These are phyloP conservation scores for Tricholoma sp. DNA, from an alignment of 768 basidiomycete species.

Conservation along the genomic window DNA sequence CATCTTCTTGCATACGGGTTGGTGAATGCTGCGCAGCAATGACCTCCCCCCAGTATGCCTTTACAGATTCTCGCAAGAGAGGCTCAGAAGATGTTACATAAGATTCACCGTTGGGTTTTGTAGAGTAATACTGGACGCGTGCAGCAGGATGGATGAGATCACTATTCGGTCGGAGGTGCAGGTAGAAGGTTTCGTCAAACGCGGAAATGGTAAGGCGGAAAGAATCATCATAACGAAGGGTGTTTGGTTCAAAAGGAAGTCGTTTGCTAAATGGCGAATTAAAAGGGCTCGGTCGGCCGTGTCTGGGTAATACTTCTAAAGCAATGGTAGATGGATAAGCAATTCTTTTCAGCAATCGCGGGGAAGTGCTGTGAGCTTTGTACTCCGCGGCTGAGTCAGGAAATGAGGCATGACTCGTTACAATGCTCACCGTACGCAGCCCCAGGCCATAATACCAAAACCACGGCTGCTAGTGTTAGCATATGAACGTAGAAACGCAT, in stretches of 20 bases:
- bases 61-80: conserved; percentile 57
- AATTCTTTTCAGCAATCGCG: conserved; percentile 44
- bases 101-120: conserved; percentile 42
- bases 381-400: background rate
- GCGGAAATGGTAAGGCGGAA: conserved; percentile 66
- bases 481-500: conserved; percentile 31
- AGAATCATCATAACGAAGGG: conserved; percentile 62
- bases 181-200: conserved; percentile 58
- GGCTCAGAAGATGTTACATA: conserved; percentile 51
- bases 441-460: conserved; percentile 30
- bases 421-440: conserved; percentile 26
- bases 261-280: conserved; percentile 28
- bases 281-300: conserved; percentile 16
- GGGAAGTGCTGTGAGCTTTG: conserved; percentile 43
- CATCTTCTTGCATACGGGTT: conserved; percentile 57
- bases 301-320: conserved; percentile 54
- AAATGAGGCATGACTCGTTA: background rate
- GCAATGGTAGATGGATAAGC: conserved; percentile 45
- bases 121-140: conserved; percentile 60
- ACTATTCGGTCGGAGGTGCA: conserved; percentile 76
- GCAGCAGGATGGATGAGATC: conserved; percentile 77
- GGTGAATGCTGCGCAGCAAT: conserved; percentile 50
- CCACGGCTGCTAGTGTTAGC: conserved; percentile 42
- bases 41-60: conserved; percentile 74
- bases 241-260: conserved; percentile 33